Percentiles rank a stretch among this genome's conserved stretches.
Evolutionary conservation across 495 filamentous ascomycete genomes (phyloP).

Genomic region (Penicillium desertorum): DNA sequence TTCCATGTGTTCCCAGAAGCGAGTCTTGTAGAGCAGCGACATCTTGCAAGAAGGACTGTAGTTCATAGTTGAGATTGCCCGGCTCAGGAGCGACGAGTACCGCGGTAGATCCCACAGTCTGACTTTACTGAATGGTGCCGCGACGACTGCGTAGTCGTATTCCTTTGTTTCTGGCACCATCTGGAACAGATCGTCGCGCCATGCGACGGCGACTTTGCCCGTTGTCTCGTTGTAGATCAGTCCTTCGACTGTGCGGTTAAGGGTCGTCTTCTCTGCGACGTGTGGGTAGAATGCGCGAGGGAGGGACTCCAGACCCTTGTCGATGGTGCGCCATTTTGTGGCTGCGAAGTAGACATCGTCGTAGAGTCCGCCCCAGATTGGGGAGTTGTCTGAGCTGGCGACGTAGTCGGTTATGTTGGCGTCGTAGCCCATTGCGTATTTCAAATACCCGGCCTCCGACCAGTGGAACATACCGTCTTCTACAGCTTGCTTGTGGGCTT

Average conservation of each 20-base stretch:
- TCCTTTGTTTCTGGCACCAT: constrained; percentile 45
- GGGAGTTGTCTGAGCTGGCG: constrained; percentile 20
- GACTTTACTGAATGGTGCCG: constrained; percentile 60
- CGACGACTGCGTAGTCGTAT: constrained; percentile 65
- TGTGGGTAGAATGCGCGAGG: constrained; percentile 62
- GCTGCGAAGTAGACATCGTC: constrained; percentile 57
- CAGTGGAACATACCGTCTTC: constrained; percentile 47
- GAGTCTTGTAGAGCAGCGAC: constrained; percentile 59
- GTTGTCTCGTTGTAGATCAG: constrained; percentile 40
- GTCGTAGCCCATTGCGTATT: constrained; percentile 53
- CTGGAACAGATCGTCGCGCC: constrained; percentile 43
- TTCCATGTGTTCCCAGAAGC: constrained; percentile 67
- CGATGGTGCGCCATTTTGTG: constrained; percentile 61
- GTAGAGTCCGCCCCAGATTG: constrained; percentile 45
- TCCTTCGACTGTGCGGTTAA: constrained; percentile 52
- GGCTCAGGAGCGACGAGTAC: constrained; percentile 51
- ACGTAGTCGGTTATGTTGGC: constrained; percentile 58
- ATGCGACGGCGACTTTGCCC: constrained; percentile 49
- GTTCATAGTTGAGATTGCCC: constrained; percentile 59
- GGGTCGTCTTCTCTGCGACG: constrained; percentile 53
- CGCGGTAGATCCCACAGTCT: constrained; percentile 53
- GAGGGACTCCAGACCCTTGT: constrained; percentile 60
- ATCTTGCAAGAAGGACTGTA: constrained; percentile 64
- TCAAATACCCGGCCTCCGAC: constrained; percentile 63
- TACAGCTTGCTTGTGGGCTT: constrained; percentile 53